A percentile compares a stretch with the other conserved stretches of the same genome.
phyloP scores from a whole-genome alignment of 805 yeast genomes.

The Dipodascus albidus region DNA sequence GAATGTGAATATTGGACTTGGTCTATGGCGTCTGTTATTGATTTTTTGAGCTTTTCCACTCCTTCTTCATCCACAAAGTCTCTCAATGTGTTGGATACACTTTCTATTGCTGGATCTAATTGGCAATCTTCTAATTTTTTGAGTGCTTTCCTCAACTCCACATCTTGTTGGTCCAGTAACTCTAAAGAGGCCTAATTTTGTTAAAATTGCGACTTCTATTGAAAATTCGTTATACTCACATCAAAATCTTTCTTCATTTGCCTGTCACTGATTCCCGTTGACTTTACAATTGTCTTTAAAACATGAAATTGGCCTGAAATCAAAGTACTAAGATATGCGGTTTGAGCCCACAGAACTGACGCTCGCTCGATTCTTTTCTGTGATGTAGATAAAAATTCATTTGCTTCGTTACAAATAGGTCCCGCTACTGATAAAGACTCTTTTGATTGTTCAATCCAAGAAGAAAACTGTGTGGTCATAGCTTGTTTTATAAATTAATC shows the following conservation, averaged over 20 bases:
- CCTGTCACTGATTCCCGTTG: constrained; percentile 14
- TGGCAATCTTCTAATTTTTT: constrained; percentile 26
- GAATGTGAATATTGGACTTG: constrained; percentile 17
- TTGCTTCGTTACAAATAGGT: constrained; percentile 40
- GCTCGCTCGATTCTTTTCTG: constrained; percentile 29
- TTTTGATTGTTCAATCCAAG: constrained; percentile 38
- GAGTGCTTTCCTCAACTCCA: constrained; percentile 25
- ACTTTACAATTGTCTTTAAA: constrained; percentile 23
- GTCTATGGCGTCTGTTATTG: constrained; percentile 24
- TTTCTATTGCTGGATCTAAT: constrained; percentile 26
- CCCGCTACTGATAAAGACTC: constrained; percentile 38
- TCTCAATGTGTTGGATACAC: constrained; percentile 22
- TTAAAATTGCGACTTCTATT: constrained; percentile 2
- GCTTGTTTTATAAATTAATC: background rate
- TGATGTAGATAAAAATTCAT: constrained; percentile 28
- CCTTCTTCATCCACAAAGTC: constrained; percentile 39
- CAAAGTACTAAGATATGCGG: constrained; percentile 35
- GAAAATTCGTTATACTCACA: constrained; percentile 3
- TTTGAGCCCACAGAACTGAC: constrained; percentile 32
- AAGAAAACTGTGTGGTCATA: constrained; percentile 6
- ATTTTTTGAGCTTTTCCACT: constrained; percentile 23
- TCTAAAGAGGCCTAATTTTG: constrained; percentile 12
- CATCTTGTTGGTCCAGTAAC: constrained; percentile 19
- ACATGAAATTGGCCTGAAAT: constrained; percentile 36
- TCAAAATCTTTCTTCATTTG: constrained; percentile 6